Percentiles rank a stretch among this genome's conserved stretches.
phyloP scores from a whole-genome alignment of 2,329 filamentous ascomycete genomes.

The Aulographum hederae region DNA sequence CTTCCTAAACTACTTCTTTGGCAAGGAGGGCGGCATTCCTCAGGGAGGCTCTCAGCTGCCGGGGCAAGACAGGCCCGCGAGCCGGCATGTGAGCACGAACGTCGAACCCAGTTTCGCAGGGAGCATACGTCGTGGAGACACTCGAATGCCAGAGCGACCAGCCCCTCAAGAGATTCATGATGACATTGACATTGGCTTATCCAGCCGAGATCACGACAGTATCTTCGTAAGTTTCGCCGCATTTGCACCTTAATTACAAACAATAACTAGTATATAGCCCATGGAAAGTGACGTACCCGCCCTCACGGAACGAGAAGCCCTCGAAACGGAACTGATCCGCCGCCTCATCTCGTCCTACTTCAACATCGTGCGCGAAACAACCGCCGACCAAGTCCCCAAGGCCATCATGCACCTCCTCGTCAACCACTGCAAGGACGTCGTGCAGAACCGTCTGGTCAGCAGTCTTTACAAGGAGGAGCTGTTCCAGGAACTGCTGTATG shows the following conservation, averaged over 20 bases:
- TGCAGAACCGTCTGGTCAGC: slow-evolving; percentile 91
- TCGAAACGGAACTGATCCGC: slow-evolving; percentile 94
- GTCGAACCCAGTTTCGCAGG: slow-evolving; percentile 68
- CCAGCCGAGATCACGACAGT: slow-evolving; percentile 25
- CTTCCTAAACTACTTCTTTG: slow-evolving; percentile 97
- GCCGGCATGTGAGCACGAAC: slow-evolving; percentile 59
- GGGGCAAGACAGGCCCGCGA: slow-evolving; percentile 21
- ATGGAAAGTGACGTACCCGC: too few species aligned
- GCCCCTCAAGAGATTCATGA: slow-evolving; percentile 18
- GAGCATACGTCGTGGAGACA: slow-evolving; percentile 57
- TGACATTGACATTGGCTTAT: slow-evolving; percentile 16
- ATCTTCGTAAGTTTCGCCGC: slow-evolving; percentile 37
- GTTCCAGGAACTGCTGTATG: slow-evolving; percentile 86
- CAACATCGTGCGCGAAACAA: slow-evolving; percentile 97
- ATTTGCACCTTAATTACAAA: background rate
- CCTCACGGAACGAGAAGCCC: slow-evolving; percentile 83
- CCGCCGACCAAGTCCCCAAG: slow-evolving; percentile 95
- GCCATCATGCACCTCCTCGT: slow-evolving; percentile 97
- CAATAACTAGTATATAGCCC: background rate
- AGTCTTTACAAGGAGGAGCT: slow-evolving; percentile 84
- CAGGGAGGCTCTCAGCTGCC: slow-evolving; percentile 16
- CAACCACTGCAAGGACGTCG: slow-evolving; percentile 94
- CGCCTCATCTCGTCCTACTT: slow-evolving; percentile 97
- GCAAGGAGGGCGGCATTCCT: slow-evolving; percentile 59
- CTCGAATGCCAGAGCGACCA: slow-evolving; percentile 30